Conservation (phyloP, 108 stramenopile genomes). For the Discostella stelligeroides region DNA sequence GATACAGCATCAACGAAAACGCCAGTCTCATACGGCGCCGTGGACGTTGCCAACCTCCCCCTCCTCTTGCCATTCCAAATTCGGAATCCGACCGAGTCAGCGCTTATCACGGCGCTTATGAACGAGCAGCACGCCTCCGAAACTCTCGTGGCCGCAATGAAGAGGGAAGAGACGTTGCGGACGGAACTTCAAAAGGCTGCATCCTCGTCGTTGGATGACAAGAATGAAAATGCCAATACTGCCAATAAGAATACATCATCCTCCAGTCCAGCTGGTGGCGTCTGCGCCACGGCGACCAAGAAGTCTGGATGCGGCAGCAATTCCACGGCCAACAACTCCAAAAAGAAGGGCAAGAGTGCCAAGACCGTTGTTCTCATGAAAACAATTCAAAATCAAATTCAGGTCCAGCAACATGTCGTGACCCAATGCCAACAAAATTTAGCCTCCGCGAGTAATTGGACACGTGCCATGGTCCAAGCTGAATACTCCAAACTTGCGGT, state of each 20-base stretch:
- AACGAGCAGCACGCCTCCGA: constrained; percentile 13
- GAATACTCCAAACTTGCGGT: constrained; percentile 28
- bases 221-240: background rate
- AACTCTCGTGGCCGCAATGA: background rate
- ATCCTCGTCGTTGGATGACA: background rate
- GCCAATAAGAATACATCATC: constrained; percentile 6
- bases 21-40: background rate
- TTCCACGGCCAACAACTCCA: constrained; percentile 1
- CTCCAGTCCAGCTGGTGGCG: background rate
- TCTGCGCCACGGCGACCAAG: background rate
- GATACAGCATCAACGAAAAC: too few species aligned
- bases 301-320: background rate
- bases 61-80: background rate
- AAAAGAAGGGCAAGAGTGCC: background rate
- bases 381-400: constrained; percentile 8
- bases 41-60: constrained; percentile 8
- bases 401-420: constrained; percentile 1
- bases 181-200: constrained; percentile 18
- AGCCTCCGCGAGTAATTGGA: background rate
- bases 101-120: constrained; percentile 1
- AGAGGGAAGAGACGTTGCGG: constrained; percentile 15
- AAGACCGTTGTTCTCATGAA: background rate
- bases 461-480: constrained; percentile 10
- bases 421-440: background rate
- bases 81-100: constrained; percentile 2